Percentiles rank a stretch among this genome's conserved stretches.
Conservation (phyloP, 129 eudicot species). For the Flaveria robusta region DNA sequence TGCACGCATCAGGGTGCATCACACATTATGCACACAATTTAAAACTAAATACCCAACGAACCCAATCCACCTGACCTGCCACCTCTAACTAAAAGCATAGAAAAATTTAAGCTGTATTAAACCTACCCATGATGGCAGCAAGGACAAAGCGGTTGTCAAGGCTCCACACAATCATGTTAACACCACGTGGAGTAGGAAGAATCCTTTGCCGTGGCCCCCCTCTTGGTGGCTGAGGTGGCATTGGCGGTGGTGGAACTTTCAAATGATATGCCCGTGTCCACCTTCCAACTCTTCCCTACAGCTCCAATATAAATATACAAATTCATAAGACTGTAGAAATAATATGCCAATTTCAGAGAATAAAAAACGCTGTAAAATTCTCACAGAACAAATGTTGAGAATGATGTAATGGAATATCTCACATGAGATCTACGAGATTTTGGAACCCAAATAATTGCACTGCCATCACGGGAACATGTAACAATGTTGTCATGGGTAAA, state of each 20-base stretch:
- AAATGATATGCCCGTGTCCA: constrained; percentile 93
- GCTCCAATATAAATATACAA: constrained; percentile 13
- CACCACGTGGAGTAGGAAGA: constrained; percentile 97
- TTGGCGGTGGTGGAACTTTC: constrained; percentile 94
- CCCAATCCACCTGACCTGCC: too few relatives aligned
- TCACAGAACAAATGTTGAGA: constrained; percentile 21
- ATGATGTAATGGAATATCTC: constrained; percentile 33
- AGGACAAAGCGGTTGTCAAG: constrained; percentile 97
- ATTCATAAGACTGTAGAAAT: background rate
- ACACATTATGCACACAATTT: too few relatives aligned
- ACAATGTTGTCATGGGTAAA: constrained; percentile 95
- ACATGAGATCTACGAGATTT: constrained; percentile 98
- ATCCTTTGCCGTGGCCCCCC: constrained; percentile 97
- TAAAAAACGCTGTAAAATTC: background rate
- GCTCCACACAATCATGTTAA: constrained; percentile 98
- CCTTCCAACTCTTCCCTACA: constrained; percentile 85
- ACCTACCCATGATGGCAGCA: constrained; percentile 98
- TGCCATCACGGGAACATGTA: constrained; percentile 98
- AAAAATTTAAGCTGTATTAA: background rate
- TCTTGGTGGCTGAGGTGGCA: constrained; percentile 85
- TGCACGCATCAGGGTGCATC: too few relatives aligned
- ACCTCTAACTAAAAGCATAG: background rate
- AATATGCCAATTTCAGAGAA: constrained; percentile 4
- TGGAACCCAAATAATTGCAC: constrained; percentile 98
- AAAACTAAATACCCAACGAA: too few relatives aligned